Evolutionary conservation across 2,329 filamentous ascomycete species (phyloP).

Genomic region (Fusarium setosum): DNA sequence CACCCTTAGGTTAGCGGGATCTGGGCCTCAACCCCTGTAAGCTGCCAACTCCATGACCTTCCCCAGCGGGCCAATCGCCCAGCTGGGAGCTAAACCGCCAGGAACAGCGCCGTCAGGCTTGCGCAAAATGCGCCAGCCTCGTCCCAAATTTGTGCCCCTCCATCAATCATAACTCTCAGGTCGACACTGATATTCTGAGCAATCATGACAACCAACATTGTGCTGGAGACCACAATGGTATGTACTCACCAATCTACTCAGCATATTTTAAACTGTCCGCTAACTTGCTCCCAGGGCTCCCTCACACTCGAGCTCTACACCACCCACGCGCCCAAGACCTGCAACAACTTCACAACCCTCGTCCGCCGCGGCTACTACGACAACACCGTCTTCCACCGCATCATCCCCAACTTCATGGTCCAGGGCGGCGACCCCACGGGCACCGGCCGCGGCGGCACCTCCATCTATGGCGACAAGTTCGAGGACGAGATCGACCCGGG

Average conservation of each 20-base stretch:
- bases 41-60: not conserved
- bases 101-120: not conserved
- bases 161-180: constrained; percentile 9
- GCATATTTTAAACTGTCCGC: not conserved
- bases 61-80: constrained; percentile 18
- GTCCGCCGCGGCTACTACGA: constrained; percentile 89
- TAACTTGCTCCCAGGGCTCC: constrained; percentile 68
- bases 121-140: constrained; percentile 22
- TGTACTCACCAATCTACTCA: constrained; percentile 11
- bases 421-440: constrained; percentile 95
- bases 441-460: constrained; percentile 87
- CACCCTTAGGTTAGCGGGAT: too few relatives aligned
- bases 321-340: constrained; percentile 87
- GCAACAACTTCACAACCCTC: constrained; percentile 87
- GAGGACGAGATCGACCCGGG: constrained; percentile 85
- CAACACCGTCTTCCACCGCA: constrained; percentile 86
- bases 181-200: not conserved
- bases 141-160: constrained; percentile 25
- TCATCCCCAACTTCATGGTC: constrained; percentile 97
- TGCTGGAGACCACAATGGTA: constrained; percentile 89
- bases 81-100: constrained; percentile 7
- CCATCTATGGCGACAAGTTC: constrained; percentile 94
- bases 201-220: constrained; percentile 80
- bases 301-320: constrained; percentile 93
- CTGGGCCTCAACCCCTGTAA: too few relatives aligned